Evolutionary conservation across 305 asterid species (phyloP), one percentile per base, ranked within the genome.

Genomic region (Solanum hybrid): DNA sequence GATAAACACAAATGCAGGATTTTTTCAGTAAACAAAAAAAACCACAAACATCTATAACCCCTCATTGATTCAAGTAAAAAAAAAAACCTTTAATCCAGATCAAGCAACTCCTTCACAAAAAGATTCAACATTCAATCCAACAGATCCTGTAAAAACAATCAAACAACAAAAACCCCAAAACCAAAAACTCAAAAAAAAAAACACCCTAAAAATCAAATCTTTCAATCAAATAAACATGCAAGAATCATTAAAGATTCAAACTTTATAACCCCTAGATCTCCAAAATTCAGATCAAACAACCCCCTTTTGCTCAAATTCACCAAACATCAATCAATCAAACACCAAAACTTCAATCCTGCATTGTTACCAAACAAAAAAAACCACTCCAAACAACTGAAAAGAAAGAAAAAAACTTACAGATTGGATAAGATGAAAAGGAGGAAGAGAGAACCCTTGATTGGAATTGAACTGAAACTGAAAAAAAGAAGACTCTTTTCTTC

Each of bases 261-360:
- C 69, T 42, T 85, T 81, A 72, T 17, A 82, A 73, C 45, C 36
- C 91, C 91, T 91, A 93, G 98, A 95, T 94, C 98, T 93, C 94
- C 13, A 75, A 89, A 92, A 88, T 91, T 90, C 93, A 94, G 96
- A 97, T 96, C 98, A 96, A 93, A 90, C 89, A 91, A 90, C 88
- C 86, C 92, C 93, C 92, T 93, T 27, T 40, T 89, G 88, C 60
- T 88, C 35, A 85, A 92, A 87, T 82, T 78, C 89, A 78, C 64
- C 88, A 90, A 87, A 90, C 42, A 77, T 7, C 82, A 77, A 77
- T 77, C 45, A 77, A 77, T 77, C 82, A 77, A 77, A 34, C 13
- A 77, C 82, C 27, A 78, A 36, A 34, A 88, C 88, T 90, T 29
- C 81, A 94, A 91, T 93, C 95, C 91, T 34, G 93, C 95, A 94